These are phyloP conservation scores for Colletotrichum kahawae DNA, from an alignment of 2,329 filamentous ascomycete species.

Conservation along the genomic window DNA sequence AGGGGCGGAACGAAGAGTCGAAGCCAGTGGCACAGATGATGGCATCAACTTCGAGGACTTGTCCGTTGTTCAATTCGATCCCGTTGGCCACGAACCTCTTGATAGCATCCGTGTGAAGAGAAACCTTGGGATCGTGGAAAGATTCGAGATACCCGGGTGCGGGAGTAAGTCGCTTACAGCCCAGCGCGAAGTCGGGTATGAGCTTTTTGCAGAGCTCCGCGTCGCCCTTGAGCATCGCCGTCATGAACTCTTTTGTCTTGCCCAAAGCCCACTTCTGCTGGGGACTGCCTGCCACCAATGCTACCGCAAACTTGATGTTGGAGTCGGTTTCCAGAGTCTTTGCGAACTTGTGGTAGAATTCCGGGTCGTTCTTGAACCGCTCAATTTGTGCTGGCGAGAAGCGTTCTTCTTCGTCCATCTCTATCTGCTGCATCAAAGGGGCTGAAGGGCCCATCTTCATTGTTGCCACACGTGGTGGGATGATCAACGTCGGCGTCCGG, in stretches of 20 bases:
- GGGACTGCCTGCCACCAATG: conserved; percentile 45
- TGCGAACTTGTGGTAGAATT: conserved; percentile 51
- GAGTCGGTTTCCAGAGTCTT: conserved; percentile 51
- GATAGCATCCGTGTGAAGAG: conserved; percentile 39
- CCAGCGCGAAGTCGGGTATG: conserved; percentile 54
- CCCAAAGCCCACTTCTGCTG: conserved; percentile 45
- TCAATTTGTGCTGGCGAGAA: conserved; percentile 44
- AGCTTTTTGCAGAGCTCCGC: conserved; percentile 54
- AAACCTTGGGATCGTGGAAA: conserved; percentile 21
- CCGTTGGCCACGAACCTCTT: conserved; percentile 51
- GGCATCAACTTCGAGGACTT: conserved; percentile 56
- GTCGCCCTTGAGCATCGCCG: conserved; percentile 49
- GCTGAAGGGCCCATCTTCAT: conserved; percentile 39
- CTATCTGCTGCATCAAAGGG: conserved; percentile 25
- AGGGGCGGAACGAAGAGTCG: conserved; percentile 56
- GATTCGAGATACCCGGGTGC: conserved; percentile 55
- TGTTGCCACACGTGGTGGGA: conserved; percentile 38
- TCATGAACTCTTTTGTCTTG: conserved; percentile 53
- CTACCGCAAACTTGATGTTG: conserved; percentile 47
- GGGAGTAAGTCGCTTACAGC: conserved; percentile 55
- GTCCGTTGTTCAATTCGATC: conserved; percentile 51
- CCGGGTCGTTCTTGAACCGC: conserved; percentile 50
- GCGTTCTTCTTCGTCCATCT: conserved; percentile 26
- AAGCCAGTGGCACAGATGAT: conserved; percentile 66
- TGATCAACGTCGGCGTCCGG: conserved; percentile 48